A percentile compares a stretch with the other conserved stretches of the same genome.
These are phyloP conservation scores for Macrolepiota dolichaula DNA, from an alignment of 768 basidiomycete genomes.

Conservation along the genomic window DNA sequence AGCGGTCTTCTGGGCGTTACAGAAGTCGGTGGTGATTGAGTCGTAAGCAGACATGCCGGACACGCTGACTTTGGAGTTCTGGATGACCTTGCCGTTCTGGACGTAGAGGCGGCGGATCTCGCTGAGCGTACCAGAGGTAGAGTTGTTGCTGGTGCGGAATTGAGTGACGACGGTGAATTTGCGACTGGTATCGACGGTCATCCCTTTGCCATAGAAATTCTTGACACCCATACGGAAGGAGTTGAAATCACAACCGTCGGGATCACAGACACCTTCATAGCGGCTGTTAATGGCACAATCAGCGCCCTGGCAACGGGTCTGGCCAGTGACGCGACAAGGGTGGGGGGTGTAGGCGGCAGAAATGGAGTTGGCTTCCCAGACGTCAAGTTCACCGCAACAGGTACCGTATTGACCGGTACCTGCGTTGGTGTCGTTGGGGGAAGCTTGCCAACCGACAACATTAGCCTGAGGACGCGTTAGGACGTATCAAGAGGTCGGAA, in stretches of 20 bases:
- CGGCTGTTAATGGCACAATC: slow-evolving; percentile 35
- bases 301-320: slow-evolving; percentile 38
- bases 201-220: slow-evolving; percentile 44
- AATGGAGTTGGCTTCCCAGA: slow-evolving; percentile 56
- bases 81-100: slow-evolving; percentile 48
- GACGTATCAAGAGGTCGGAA: neutral
- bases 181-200: slow-evolving; percentile 46
- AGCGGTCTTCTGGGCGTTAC: slow-evolving; percentile 41
- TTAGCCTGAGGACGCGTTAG: slow-evolving; percentile 35
- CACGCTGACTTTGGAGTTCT: slow-evolving; percentile 46
- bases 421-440: slow-evolving; percentile 38
- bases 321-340: slow-evolving; percentile 38
- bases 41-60: slow-evolving; percentile 32
- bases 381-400: slow-evolving; percentile 61
- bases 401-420: slow-evolving; percentile 44
- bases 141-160: slow-evolving; percentile 46
- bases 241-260: slow-evolving; percentile 62
- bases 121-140: slow-evolving; percentile 41
- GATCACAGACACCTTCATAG: slow-evolving; percentile 46
- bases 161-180: slow-evolving; percentile 58
- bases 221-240: slow-evolving; percentile 51
- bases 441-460: slow-evolving; percentile 36
- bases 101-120: slow-evolving; percentile 57
- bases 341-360: slow-evolving; percentile 54
- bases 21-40: slow-evolving; percentile 49